Evolutionary conservation across 2,329 filamentous ascomycete genomes (phyloP).

Genomic region (Elsinoe batatas): DNA sequence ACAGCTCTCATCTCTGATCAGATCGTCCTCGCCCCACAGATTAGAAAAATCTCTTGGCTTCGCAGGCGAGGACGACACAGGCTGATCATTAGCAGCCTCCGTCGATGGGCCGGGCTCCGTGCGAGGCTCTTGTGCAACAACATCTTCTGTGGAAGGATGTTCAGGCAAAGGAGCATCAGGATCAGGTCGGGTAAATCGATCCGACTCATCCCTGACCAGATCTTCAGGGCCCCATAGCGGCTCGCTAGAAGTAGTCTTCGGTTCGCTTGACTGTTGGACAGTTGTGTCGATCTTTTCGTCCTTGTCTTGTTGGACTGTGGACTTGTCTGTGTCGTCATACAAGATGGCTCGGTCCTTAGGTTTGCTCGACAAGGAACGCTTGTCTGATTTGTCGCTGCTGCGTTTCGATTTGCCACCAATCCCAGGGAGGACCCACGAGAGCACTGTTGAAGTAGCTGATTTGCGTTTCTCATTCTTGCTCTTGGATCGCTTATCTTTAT

Average conservation of each 20-base stretch:
- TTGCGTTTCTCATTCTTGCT: conserved; percentile 7
- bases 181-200: not conserved
- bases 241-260: not conserved
- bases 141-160: not conserved
- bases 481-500: conserved; percentile 1
- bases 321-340: not conserved
- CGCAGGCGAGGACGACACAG: not conserved
- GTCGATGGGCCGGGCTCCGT: too few relatives aligned
- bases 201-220: conserved; percentile 25
- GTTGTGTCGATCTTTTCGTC: not conserved
- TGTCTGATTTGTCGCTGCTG: conserved; percentile 13
- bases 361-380: conserved; percentile 9
- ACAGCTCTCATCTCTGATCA: not conserved
- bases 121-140: not conserved
- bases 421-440: conserved; percentile 4
- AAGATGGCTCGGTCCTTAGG: not conserved
- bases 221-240: conserved; percentile 26
- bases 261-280: not conserved
- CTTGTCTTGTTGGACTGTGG: not conserved
- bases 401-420: conserved; percentile 11
- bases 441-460: not conserved
- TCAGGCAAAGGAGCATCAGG: not conserved
- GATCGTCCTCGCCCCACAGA: not conserved
- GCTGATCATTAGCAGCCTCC: not conserved
- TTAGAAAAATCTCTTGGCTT: not conserved